Conservation (phyloP, 2,329 filamentous ascomycete genomes). For the Hypoxylon rubiginosum region DNA sequence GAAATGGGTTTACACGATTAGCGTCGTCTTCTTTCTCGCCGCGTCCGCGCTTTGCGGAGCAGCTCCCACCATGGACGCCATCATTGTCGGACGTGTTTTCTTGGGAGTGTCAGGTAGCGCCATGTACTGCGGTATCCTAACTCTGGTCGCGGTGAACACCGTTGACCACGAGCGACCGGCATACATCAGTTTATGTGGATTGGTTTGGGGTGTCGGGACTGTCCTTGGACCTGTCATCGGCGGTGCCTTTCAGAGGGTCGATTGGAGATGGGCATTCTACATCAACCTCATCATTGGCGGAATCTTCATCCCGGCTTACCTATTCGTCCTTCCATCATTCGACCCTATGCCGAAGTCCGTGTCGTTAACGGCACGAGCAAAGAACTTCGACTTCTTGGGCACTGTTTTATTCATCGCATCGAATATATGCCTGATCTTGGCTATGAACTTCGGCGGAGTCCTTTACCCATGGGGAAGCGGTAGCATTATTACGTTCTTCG, state of each 20-base stretch:
- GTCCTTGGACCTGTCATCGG: conserved; percentile 63
- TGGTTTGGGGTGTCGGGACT: conserved; percentile 59
- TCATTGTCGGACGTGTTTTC: conserved; percentile 63
- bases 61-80: conserved; percentile 59
- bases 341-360: conserved; percentile 37
- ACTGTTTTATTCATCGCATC: conserved; percentile 57
- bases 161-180: conserved; percentile 39
- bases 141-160: conserved; percentile 42
- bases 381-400: conserved; percentile 60
- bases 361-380: conserved; percentile 43
- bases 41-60: conserved; percentile 58
- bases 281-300: conserved; percentile 63
- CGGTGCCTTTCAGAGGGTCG: conserved; percentile 54
- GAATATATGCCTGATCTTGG: conserved; percentile 61
- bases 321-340: conserved; percentile 49
- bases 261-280: conserved; percentile 16
- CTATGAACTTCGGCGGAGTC: conserved; percentile 64
- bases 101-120: conserved; percentile 56
- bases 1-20: conserved; percentile 54
- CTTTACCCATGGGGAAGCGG: conserved; percentile 62
- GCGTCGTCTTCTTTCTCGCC: conserved; percentile 36
- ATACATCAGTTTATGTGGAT: conserved; percentile 45
- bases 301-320: conserved; percentile 51
- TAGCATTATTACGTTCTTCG: conserved; percentile 61
- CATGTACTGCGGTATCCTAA: conserved; percentile 56